A percentile compares a stretch with the other conserved stretches of the same genome.
phyloP scores from a whole-genome alignment of 805 yeast species.

The Cyberlindnera mycetangii region DNA sequence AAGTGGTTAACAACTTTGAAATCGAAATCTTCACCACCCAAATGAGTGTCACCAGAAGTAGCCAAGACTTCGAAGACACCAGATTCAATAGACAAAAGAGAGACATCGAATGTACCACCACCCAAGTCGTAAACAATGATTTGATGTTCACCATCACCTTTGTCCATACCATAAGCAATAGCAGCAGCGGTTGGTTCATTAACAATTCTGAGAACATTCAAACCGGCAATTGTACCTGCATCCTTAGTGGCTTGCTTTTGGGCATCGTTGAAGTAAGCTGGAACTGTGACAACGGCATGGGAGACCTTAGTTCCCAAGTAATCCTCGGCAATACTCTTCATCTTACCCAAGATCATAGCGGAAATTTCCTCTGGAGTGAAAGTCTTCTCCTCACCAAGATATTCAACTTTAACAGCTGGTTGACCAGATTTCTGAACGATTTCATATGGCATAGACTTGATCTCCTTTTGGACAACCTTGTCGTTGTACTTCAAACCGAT shows the following conservation, averaged over 20 bases:
- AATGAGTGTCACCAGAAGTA: conserved; percentile 94
- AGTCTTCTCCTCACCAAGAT: conserved; percentile 67
- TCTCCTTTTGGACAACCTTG: conserved; percentile 73
- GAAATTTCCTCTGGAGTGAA: conserved; percentile 93
- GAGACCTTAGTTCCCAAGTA: conserved; percentile 81
- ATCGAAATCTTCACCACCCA: conserved; percentile 98
- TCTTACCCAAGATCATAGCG: conserved; percentile 86
- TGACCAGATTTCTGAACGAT: conserved; percentile 70
- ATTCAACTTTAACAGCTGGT: conserved; percentile 77
- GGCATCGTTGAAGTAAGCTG: conserved; percentile 91
- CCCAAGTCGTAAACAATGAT: conserved; percentile 92
- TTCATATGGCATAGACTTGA: conserved; percentile 78
- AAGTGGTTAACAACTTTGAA: conserved; percentile 85
- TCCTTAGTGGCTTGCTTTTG: conserved; percentile 94
- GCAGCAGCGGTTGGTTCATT: conserved; percentile 98
- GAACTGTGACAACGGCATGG: conserved; percentile 90
- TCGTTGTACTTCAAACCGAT: conserved; percentile 83
- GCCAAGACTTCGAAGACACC: conserved; percentile 93
- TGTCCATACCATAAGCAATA: conserved; percentile 91
- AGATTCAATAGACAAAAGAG: conserved; percentile 80
- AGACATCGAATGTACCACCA: conserved; percentile 97
- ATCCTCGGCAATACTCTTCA: conserved; percentile 91
- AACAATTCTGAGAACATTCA: conserved; percentile 83
- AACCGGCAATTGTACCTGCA: conserved; percentile 90
- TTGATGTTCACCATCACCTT: conserved; percentile 78